Evolutionary conservation across 495 filamentous ascomycete species (phyloP).

Genomic region (Corynascus novoguineensis): DNA sequence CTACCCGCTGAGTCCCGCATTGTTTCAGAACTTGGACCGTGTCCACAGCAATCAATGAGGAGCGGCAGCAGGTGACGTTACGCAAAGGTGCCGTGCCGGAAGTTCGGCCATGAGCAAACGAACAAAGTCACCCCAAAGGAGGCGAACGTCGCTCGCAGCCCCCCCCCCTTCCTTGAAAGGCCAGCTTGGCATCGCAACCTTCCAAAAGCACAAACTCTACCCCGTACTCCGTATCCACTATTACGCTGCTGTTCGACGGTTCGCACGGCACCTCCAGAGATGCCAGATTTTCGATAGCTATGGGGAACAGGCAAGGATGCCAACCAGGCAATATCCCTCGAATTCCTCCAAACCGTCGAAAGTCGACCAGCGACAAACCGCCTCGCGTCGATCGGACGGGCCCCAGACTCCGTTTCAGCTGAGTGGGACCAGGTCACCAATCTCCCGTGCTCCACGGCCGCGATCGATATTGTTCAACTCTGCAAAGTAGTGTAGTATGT

Average conservation of each 20-base stretch:
- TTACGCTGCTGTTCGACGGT: too few species aligned
- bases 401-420: constrained; percentile 5
- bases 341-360: neutral
- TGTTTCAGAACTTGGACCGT: neutral
- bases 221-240: too few species aligned
- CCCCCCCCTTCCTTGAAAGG: neutral
- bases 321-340: neutral
- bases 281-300: too few species aligned
- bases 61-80: constrained; percentile 3
- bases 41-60: neutral
- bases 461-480: neutral
- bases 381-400: neutral
- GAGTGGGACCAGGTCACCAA: neutral
- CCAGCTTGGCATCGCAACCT: constrained; percentile 1
- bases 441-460: neutral
- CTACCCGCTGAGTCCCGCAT: neutral
- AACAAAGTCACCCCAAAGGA: too few species aligned
- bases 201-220: too few species aligned
- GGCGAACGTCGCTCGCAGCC: neutral
- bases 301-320: neutral
- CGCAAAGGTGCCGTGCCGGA: neutral
- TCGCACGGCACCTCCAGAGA: too few species aligned
- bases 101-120: neutral
- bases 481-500: too few species aligned
- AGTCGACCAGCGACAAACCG: too few species aligned